phyloP scores from a whole-genome alignment of 768 basidiomycete genomes.

The Termitomyces titanicus region DNA sequence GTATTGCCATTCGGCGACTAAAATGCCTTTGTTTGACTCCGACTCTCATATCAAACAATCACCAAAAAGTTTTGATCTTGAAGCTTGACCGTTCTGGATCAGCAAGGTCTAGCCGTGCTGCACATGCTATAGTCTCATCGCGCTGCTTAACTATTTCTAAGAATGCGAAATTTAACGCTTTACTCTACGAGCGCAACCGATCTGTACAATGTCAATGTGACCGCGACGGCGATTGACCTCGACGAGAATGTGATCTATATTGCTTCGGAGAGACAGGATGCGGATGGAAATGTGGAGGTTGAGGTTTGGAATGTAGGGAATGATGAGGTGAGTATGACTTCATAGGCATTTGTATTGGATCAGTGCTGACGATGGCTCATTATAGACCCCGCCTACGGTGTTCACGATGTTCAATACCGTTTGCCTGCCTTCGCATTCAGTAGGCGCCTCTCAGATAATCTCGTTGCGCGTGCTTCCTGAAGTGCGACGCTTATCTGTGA shows the following conservation, averaged over 20 bases:
- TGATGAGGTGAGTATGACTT: constrained; percentile 15
- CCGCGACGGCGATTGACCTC: constrained; percentile 53
- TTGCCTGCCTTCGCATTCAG: constrained; percentile 20
- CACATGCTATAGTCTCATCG: constrained; percentile 5
- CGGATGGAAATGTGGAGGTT: constrained; percentile 50
- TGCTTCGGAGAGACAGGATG: constrained; percentile 45
- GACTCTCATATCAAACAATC: constrained; percentile 7
- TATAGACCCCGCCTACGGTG: constrained; percentile 17
- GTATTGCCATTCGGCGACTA: constrained; percentile 3
- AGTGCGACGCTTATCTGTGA: constrained; percentile 56
- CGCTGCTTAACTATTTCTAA: constrained; percentile 4
- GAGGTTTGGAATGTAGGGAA: constrained; percentile 49
- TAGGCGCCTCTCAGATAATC: constrained; percentile 43
- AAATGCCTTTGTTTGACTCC: constrained; percentile 9
- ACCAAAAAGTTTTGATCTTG: constrained; percentile 17
- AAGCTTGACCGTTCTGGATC: too few relatives aligned
- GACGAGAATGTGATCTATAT: constrained; percentile 60
- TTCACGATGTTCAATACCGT: constrained; percentile 36
- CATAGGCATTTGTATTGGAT: too few relatives aligned
- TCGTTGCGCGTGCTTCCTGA: constrained; percentile 73
- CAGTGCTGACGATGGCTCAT: constrained; percentile 6
- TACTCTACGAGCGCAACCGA: constrained; percentile 24
- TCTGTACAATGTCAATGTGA: constrained; percentile 33
- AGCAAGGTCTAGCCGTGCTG: constrained; percentile 1
- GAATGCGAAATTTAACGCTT: constrained; percentile 58